These are phyloP conservation scores for Penicillium aurantiogriseum DNA, from an alignment of 2,329 filamentous ascomycete species.

Conservation along the genomic window DNA sequence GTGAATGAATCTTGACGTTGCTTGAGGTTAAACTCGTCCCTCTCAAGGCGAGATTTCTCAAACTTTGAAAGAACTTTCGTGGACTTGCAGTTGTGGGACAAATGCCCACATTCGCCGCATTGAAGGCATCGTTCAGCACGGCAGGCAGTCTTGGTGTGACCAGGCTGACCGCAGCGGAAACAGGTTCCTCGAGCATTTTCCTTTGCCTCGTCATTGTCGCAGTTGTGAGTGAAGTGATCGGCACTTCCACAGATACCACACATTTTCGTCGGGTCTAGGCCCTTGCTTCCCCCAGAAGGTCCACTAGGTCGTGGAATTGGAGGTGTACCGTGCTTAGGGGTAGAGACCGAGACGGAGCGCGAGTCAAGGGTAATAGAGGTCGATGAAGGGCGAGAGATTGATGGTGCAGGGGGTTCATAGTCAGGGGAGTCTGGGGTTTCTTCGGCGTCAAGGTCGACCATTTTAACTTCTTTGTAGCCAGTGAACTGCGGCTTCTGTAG, in stretches of 20 bases:
- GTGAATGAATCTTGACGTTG: conserved; percentile 34
- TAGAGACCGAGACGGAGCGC: conserved; percentile 22
- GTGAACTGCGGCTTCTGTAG: conserved; percentile 54
- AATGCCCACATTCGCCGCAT: conserved; percentile 48
- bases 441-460: conserved; percentile 37
- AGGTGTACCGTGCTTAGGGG: conserved; percentile 28
- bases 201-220: conserved; percentile 46
- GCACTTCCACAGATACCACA: conserved; percentile 50
- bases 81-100: conserved; percentile 34
- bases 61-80: conserved; percentile 35
- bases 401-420: conserved; percentile 21
- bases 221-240: conserved; percentile 45
- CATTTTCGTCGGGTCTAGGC: conserved; percentile 43
- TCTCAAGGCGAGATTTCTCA: conserved; percentile 36
- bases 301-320: conserved; percentile 30
- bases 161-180: conserved; percentile 41
- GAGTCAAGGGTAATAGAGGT: conserved; percentile 19
- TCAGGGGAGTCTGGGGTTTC: conserved; percentile 12
- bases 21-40: conserved; percentile 39
- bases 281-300: conserved; percentile 45
- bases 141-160: conserved; percentile 42
- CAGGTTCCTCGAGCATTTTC: conserved; percentile 41
- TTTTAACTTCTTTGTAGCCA: conserved; percentile 45
- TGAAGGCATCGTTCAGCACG: conserved; percentile 42
- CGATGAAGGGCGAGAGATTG: conserved; percentile 35